Conservation (phyloP, 768 basidiomycete species). For the Boletales sp. region DNA sequence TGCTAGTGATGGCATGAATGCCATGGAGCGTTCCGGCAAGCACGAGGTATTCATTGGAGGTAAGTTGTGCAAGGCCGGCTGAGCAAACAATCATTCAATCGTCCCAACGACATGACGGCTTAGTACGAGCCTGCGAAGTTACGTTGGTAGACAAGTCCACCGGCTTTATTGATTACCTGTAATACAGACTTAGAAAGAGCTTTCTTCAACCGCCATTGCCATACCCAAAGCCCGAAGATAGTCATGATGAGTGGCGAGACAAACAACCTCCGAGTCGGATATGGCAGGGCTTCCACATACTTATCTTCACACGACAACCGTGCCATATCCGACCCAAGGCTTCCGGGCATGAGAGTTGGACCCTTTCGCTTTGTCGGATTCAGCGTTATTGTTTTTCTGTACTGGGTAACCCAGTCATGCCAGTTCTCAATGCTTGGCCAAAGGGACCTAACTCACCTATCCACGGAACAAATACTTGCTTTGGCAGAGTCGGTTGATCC, state of each 20-base stretch:
- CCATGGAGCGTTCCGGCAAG: constrained; percentile 96
- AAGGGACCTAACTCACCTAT: constrained; percentile 41
- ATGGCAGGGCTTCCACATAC: neutral
- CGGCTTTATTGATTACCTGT: constrained; percentile 97
- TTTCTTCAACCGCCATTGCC: constrained; percentile 13
- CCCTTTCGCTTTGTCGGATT: constrained; percentile 5
- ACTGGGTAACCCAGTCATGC: constrained; percentile 23
- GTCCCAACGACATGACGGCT: neutral
- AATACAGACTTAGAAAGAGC: constrained; percentile 7
- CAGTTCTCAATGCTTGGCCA: constrained; percentile 31
- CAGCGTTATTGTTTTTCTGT: constrained; percentile 13
- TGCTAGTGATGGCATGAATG: constrained; percentile 96
- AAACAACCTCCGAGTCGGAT: constrained; percentile 1
- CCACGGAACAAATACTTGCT: constrained; percentile 46
- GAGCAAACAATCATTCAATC: constrained; percentile 4
- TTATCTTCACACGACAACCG: constrained; percentile 11
- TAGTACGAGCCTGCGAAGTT: constrained; percentile 74
- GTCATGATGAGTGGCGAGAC: constrained; percentile 46
- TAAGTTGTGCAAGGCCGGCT: constrained; percentile 91
- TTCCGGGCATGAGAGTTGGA: constrained; percentile 15
- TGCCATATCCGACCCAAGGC: neutral
- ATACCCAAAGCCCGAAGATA: constrained; percentile 80
- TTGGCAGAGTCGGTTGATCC: constrained; percentile 61
- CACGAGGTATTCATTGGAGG: constrained; percentile 93
- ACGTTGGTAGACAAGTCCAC: constrained; percentile 91